Percentiles rank a stretch among this genome's conserved stretches.
Evolutionary conservation across 2,329 filamentous ascomycete genomes (phyloP).

Genomic region (Colletotrichum ledebouriae): DNA sequence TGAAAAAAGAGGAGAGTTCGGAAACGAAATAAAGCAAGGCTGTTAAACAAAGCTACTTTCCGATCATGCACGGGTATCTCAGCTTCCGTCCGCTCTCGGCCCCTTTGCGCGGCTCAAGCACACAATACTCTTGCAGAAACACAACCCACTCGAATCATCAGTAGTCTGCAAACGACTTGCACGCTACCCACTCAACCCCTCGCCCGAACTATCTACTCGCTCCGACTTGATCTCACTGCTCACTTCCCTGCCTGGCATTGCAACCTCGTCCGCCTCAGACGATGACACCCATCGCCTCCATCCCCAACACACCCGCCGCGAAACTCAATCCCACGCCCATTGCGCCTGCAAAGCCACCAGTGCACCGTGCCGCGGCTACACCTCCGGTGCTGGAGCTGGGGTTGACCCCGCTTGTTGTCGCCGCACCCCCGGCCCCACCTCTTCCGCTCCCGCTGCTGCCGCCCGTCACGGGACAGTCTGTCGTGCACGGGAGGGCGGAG

Average conservation of each 20-base stretch:
- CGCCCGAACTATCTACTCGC: constrained; percentile 21
- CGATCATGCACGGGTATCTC: constrained; percentile 36
- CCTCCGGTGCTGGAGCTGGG: constrained; percentile 34
- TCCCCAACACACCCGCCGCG: constrained; percentile 27
- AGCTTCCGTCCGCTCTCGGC: constrained; percentile 33
- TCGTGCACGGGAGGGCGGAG: constrained; percentile 58
- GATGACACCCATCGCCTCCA: constrained; percentile 27
- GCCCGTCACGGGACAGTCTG: constrained; percentile 52
- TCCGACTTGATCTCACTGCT: constrained; percentile 3
- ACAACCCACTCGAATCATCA: too few species aligned
- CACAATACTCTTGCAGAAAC: background rate
- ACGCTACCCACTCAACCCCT: background rate
- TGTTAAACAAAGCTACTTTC: background rate
- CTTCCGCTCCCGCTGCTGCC: constrained; percentile 29
- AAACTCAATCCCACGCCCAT: constrained; percentile 35
- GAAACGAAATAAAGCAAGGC: constrained; percentile 7
- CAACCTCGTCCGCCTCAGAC: constrained; percentile 16
- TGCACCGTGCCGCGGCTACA: constrained; percentile 33
- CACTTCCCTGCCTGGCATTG: constrained; percentile 19
- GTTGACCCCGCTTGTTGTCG: constrained; percentile 28
- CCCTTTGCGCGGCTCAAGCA: constrained; percentile 10
- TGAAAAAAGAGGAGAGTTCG: background rate
- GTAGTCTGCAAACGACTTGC: background rate
- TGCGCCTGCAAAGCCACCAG: constrained; percentile 5
- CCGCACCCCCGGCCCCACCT: constrained; percentile 16